A percentile compares a stretch with the other conserved stretches of the same genome.
These are phyloP conservation scores for Talaromyces adpressus DNA, from an alignment of 495 filamentous ascomycete species.

Conservation along the genomic window DNA sequence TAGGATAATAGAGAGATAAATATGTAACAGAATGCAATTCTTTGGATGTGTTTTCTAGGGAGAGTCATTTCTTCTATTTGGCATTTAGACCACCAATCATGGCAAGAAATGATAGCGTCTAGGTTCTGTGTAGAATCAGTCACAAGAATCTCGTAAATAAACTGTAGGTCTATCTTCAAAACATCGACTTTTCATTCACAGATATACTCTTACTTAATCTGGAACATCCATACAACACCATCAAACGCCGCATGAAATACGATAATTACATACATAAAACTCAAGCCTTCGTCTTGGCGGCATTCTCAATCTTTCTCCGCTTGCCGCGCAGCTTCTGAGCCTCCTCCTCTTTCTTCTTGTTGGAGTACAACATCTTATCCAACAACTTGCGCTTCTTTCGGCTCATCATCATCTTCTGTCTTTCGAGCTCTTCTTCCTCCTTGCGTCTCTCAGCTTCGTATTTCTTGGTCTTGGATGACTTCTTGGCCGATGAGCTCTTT, in stretches of 20 bases:
- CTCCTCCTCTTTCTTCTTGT: conserved; percentile 76
- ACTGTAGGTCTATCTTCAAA: background rate
- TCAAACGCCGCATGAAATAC: background rate
- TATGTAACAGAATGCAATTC: background rate
- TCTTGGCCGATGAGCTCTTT: conserved; percentile 44
- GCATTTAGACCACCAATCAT: no score
- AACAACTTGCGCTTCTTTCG: conserved; percentile 85
- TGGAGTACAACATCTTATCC: conserved; percentile 87
- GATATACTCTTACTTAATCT: background rate
- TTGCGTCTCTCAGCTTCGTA: conserved; percentile 59
- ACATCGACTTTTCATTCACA: background rate
- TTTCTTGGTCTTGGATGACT: conserved; percentile 57
- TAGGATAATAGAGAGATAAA: no score
- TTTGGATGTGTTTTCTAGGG: background rate
- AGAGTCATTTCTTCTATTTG: no score
- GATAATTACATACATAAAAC: background rate
- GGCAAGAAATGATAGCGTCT: no score
- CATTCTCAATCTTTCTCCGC: conserved; percentile 82
- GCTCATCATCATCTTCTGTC: conserved; percentile 88
- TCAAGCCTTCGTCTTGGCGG: conserved; percentile 12
- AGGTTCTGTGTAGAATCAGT: no score
- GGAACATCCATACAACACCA: background rate
- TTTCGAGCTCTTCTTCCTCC: conserved; percentile 76
- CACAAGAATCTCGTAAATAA: background rate
- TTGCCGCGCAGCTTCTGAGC: conserved; percentile 69